Conservation (phyloP, 1,284 basidiomycete species). For the Cutaneotrichosporon cavernicola region DNA sequence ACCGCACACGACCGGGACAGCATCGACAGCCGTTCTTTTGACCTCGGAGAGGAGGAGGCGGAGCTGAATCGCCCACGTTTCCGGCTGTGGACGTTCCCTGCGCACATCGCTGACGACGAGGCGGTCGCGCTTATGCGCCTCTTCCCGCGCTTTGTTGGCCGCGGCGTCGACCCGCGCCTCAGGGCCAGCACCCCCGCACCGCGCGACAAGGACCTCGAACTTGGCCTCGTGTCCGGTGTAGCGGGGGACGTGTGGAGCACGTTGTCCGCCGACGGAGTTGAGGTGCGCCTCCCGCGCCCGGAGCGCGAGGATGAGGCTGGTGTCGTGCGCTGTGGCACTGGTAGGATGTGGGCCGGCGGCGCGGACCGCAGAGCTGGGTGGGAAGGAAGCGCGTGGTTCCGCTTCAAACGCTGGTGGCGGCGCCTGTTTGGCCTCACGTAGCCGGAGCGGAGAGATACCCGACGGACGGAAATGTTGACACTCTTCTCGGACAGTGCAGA, state of each 20-base stretch:
- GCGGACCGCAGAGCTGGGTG: conserved; percentile 34
- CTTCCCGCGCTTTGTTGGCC: conserved; percentile 33
- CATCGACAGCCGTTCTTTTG: conserved; percentile 5
- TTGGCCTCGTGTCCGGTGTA: conserved; percentile 22
- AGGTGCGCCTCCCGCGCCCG: conserved; percentile 28
- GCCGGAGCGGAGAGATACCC: neutral
- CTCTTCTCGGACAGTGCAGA: conserved; percentile 3
- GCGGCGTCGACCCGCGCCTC: conserved; percentile 32
- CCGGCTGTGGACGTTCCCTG: conserved; percentile 47
- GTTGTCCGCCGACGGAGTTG: conserved; percentile 25
- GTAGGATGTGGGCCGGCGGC: conserved; percentile 44
- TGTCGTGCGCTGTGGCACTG: conserved; percentile 44
- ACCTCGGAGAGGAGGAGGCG: conserved; percentile 32
- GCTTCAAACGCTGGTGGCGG: conserved; percentile 45
- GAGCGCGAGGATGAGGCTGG: conserved; percentile 37
- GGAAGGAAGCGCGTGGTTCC: conserved; percentile 40
- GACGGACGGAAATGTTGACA: neutral
- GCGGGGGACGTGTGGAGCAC: conserved; percentile 27
- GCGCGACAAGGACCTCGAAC: conserved; percentile 33
- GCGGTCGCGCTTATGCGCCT: conserved; percentile 34
- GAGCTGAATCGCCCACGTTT: conserved; percentile 44
- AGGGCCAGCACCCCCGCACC: conserved; percentile 29
- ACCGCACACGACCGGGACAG: conserved; percentile 8
- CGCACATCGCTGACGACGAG: conserved; percentile 45
- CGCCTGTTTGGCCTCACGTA: conserved; percentile 35